Evolutionary conservation across 1,284 basidiomycete species (phyloP).

Genomic region (Gomphus bonarii): DNA sequence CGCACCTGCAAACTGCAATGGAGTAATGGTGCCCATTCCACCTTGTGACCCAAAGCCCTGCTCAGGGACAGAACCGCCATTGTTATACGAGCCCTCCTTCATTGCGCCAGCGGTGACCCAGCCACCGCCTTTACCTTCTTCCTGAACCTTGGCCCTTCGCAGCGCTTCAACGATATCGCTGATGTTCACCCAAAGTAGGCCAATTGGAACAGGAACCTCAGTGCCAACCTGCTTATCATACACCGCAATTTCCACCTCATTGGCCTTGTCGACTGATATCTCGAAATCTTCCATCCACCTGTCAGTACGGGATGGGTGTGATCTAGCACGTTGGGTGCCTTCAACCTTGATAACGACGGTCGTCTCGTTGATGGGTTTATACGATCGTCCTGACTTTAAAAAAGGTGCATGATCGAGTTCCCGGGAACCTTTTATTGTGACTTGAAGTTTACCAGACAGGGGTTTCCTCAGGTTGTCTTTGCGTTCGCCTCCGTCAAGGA

Average conservation of each 20-base stretch:
- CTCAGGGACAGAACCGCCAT: slow-evolving; percentile 2
- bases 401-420: slow-evolving; percentile 93
- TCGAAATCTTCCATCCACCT: slow-evolving; percentile 98
- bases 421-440: slow-evolving; percentile 82
- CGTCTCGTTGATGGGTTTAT: slow-evolving; percentile 78
- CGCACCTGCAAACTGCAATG: slow-evolving; percentile 37
- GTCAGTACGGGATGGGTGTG: slow-evolving; percentile 89
- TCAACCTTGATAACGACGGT: slow-evolving; percentile 94
- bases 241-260: slow-evolving; percentile 95
- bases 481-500: slow-evolving; percentile 74
- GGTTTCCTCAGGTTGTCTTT: slow-evolving; percentile 91
- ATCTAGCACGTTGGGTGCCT: slow-evolving; percentile 86
- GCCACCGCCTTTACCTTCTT: slow-evolving; percentile 70
- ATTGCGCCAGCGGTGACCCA: slow-evolving; percentile 92
- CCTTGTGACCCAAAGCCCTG: slow-evolving; percentile 1
- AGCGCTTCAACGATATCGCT: slow-evolving; percentile 93
- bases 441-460: slow-evolving; percentile 85
- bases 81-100: slow-evolving; percentile 20
- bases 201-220: slow-evolving; percentile 78
- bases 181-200: slow-evolving; percentile 92
- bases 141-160: slow-evolving; percentile 83
- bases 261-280: slow-evolving; percentile 94
- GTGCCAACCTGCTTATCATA: slow-evolving; percentile 88
- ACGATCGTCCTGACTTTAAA: slow-evolving; percentile 41
- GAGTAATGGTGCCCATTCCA: slow-evolving; percentile 29